Conservation (phyloP, 148 eudicot species). For the Silene conica region DNA sequence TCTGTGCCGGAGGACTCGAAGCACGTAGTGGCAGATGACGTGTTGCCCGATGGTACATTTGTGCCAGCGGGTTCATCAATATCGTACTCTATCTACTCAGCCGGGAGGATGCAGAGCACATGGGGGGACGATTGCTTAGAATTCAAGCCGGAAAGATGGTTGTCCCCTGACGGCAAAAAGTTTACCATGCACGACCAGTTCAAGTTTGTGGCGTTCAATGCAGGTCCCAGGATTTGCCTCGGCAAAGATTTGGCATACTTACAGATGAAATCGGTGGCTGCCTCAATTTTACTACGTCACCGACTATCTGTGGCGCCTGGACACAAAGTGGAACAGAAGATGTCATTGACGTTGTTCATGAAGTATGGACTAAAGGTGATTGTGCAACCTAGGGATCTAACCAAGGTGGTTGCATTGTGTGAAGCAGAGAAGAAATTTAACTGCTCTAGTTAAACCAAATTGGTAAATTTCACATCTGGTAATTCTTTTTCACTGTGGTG, state of each 20-base stretch:
- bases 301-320: slow-evolving; percentile 46
- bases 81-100: slow-evolving; percentile 86
- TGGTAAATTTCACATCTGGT: background rate
- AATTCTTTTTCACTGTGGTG: slow-evolving; percentile 3
- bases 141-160: slow-evolving; percentile 80
- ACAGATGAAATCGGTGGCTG: slow-evolving; percentile 89
- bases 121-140: slow-evolving; percentile 89
- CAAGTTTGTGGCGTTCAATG: slow-evolving; percentile 82
- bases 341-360: slow-evolving; percentile 90
- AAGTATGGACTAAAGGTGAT: slow-evolving; percentile 74
- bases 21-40: slow-evolving; percentile 71
- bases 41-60: slow-evolving; percentile 81
- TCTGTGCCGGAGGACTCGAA: slow-evolving; percentile 97
- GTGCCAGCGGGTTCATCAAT: slow-evolving; percentile 85
- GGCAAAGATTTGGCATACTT: slow-evolving; percentile 84
- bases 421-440: slow-evolving; percentile 17
- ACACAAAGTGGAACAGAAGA: slow-evolving; percentile 83
- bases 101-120: slow-evolving; percentile 68
- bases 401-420: slow-evolving; percentile 23
- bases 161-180: slow-evolving; percentile 39
- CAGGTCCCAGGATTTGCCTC: slow-evolving; percentile 78
- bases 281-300: slow-evolving; percentile 72
- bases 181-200: slow-evolving; percentile 59
- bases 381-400: slow-evolving; percentile 59
- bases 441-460: background rate